Evolutionary conservation across 768 basidiomycete genomes (phyloP).

Genomic region (Imleria badia): DNA sequence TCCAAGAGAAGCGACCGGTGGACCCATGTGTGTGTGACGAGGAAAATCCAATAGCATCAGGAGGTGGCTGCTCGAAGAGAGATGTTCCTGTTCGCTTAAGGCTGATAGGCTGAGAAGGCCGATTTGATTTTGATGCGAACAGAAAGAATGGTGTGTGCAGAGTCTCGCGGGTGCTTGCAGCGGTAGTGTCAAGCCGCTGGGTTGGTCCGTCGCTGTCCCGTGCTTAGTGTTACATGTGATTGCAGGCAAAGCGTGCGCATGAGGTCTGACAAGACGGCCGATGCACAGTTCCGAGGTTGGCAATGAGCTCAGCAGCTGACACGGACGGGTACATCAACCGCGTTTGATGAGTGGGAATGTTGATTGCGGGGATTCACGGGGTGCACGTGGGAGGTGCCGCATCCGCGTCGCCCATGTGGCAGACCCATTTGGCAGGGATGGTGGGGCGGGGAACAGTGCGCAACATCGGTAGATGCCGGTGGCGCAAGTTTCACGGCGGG

Average conservation of each 20-base stretch:
- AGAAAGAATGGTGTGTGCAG: background rate
- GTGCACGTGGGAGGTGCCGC: constrained; percentile 7
- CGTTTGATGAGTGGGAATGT: background rate
- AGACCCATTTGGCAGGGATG: constrained; percentile 8
- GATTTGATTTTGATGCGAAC: background rate
- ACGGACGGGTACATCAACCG: background rate
- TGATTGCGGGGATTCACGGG: constrained; percentile 10
- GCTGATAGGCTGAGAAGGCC: background rate
- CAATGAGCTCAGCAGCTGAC: constrained; percentile 6
- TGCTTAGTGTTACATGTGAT: background rate
- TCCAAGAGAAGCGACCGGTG: too few species aligned
- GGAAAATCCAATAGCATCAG: background rate
- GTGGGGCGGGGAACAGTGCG: constrained; percentile 10
- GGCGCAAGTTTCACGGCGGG: constrained; percentile 23
- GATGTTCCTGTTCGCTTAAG: constrained; percentile 4
- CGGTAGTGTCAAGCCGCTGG: too few species aligned
- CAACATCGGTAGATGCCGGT: constrained; percentile 29
- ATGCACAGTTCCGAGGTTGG: background rate
- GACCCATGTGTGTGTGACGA: too few species aligned
- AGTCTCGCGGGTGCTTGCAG: background rate
- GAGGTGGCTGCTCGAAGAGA: background rate
- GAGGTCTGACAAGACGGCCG: too few species aligned
- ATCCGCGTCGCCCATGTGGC: background rate
- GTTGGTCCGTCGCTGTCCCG: background rate
- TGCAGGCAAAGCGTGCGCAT: background rate